Conservation (phyloP, 257 asterid genomes). For the Gentiana straminea region DNA sequence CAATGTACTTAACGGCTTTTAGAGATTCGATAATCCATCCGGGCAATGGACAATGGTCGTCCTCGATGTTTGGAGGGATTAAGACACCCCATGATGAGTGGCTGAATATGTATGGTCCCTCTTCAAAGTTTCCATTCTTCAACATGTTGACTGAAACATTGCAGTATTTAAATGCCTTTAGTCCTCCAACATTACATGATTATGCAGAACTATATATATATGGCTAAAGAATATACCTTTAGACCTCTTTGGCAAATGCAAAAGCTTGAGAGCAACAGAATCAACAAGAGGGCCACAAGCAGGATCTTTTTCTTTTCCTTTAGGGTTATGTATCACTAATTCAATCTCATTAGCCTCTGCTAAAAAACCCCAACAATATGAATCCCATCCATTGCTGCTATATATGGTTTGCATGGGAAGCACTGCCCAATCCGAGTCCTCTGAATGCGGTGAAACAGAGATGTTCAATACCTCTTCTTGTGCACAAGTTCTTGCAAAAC, state of each 20-base stretch:
- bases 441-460: constrained; percentile 32
- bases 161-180: too few relatives aligned
- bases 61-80: constrained; percentile 74
- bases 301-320: constrained; percentile 40
- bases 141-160: constrained; percentile 47
- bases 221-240: constrained; percentile 22
- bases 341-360: constrained; percentile 36
- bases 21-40: constrained; percentile 81
- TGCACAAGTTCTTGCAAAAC: constrained; percentile 70
- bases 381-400: constrained; percentile 72
- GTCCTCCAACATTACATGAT: too few relatives aligned
- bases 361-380: constrained; percentile 61
- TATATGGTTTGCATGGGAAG: constrained; percentile 73
- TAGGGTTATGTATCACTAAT: constrained; percentile 48
- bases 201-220: too few relatives aligned
- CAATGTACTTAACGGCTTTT: constrained; percentile 76
- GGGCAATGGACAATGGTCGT: constrained; percentile 71
- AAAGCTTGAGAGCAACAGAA: constrained; percentile 54
- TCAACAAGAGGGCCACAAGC: constrained; percentile 83
- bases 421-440: constrained; percentile 42
- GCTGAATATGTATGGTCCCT: constrained; percentile 72
- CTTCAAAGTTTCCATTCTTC: constrained; percentile 82
- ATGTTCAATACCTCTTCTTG: constrained; percentile 56
- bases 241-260: constrained; percentile 27
- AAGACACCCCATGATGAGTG: constrained; percentile 53